Percentiles rank a stretch among this genome's conserved stretches.
Evolutionary conservation across 768 basidiomycete species (phyloP).

Genomic region (Kwoniella dejecticola): DNA sequence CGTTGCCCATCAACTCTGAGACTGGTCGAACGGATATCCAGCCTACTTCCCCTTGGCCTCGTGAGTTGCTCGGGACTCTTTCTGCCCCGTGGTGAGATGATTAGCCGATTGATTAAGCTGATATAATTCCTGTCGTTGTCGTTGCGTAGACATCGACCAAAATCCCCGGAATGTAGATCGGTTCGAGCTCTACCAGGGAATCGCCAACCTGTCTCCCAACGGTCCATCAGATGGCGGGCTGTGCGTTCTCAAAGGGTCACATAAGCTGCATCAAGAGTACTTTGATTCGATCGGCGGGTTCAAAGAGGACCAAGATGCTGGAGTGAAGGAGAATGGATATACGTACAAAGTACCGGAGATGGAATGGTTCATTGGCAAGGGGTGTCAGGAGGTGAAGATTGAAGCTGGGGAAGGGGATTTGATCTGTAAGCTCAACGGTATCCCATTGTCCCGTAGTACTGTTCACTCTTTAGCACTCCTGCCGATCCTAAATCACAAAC

Average conservation of each 20-base stretch:
- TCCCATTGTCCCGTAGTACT: no score
- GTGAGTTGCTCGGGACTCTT: no score
- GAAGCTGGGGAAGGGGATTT: constrained; percentile 46
- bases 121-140: no score
- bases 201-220: constrained; percentile 28
- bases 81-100: no score
- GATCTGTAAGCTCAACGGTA: constrained; percentile 31
- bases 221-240: constrained; percentile 53
- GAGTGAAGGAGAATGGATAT: constrained; percentile 18
- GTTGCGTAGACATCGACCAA: constrained; percentile 40
- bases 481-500: no score
- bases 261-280: constrained; percentile 25
- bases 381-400: constrained; percentile 48
- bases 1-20: constrained; percentile 25
- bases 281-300: constrained; percentile 24
- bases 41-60: constrained; percentile 27
- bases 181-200: constrained; percentile 32
- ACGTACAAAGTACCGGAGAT: constrained; percentile 36
- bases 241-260: constrained; percentile 50
- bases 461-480: no score
- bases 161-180: constrained; percentile 31
- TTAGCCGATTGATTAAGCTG: no score
- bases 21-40: constrained; percentile 16
- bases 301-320: constrained; percentile 13
- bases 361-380: constrained; percentile 46